These are phyloP conservation scores for Rutstroemia sp. DNA, from an alignment of 2,329 filamentous ascomycete species.

Conservation along the genomic window DNA sequence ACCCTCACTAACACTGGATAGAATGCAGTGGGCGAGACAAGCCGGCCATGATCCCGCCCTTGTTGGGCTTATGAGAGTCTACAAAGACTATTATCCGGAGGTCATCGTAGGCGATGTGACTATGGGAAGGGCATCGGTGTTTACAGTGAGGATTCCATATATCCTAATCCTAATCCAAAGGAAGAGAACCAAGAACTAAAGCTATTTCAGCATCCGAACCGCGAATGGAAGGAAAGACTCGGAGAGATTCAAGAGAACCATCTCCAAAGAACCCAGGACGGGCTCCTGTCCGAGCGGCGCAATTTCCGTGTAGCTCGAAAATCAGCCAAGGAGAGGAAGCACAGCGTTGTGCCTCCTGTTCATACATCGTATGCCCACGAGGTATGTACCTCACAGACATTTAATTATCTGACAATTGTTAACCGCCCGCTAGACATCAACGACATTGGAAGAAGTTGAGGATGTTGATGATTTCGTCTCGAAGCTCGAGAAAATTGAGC, in stretches of 20 bases:
- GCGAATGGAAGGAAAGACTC: slow-evolving; percentile 64
- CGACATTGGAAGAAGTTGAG: slow-evolving; percentile 73
- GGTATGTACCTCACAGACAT: slow-evolving; percentile 32
- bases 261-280: slow-evolving; percentile 39
- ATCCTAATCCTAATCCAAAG: background rate
- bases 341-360: slow-evolving; percentile 56
- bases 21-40: slow-evolving; percentile 49
- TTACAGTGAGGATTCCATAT: slow-evolving; percentile 40
- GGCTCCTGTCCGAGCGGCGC: slow-evolving; percentile 34
- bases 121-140: slow-evolving; percentile 51
- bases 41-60: slow-evolving; percentile 67
- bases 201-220: slow-evolving; percentile 54
- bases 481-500: slow-evolving; percentile 68
- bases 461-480: slow-evolving; percentile 61
- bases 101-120: slow-evolving; percentile 69
- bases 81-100: slow-evolving; percentile 86
- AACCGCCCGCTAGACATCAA: slow-evolving; percentile 39
- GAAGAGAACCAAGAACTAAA: background rate
- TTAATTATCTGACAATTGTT: background rate
- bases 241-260: slow-evolving; percentile 57
- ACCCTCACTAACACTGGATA: slow-evolving; percentile 27
- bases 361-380: slow-evolving; percentile 69
- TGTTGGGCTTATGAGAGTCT: slow-evolving; percentile 69
- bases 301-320: slow-evolving; percentile 59
- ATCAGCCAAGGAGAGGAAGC: slow-evolving; percentile 36